Evolutionary conservation across 805 yeast genomes (phyloP).

Genomic region (Hemisphaericaspora nanyangensis): DNA sequence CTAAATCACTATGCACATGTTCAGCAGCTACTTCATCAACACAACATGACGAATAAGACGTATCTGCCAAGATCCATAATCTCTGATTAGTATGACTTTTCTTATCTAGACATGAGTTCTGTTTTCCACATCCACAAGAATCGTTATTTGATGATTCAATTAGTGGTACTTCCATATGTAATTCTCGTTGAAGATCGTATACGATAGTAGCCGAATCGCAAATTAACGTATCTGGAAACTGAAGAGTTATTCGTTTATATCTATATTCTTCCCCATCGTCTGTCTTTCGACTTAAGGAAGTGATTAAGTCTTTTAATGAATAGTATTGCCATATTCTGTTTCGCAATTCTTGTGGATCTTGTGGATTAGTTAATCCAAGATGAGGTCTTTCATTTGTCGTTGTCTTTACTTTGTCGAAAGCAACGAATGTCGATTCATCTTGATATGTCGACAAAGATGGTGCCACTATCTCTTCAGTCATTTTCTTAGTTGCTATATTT

Average conservation of each 20-base stretch:
- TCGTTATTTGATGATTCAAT: background rate
- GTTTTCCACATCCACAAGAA: background rate
- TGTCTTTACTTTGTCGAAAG: slow-evolving; percentile 41
- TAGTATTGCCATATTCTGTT: slow-evolving; percentile 49
- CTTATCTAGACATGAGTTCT: slow-evolving; percentile 8
- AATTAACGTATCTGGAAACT: slow-evolving; percentile 82
- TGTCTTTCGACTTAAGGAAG: slow-evolving; percentile 30
- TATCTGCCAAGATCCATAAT: slow-evolving; percentile 83
- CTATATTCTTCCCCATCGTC: slow-evolving; percentile 18
- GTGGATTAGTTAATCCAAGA: slow-evolving; percentile 15
- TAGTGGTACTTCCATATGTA: slow-evolving; percentile 11
- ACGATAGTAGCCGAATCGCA: slow-evolving; percentile 74
- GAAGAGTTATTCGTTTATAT: slow-evolving; percentile 65
- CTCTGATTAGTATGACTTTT: slow-evolving; percentile 1
- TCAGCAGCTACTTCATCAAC: slow-evolving; percentile 96
- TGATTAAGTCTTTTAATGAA: slow-evolving; percentile 45
- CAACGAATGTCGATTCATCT: slow-evolving; percentile 54
- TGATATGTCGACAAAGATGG: slow-evolving; percentile 76
- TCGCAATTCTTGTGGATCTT: slow-evolving; percentile 21
- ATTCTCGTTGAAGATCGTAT: slow-evolving; percentile 45
- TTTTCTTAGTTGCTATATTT: background rate
- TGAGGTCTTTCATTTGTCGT: slow-evolving; percentile 19
- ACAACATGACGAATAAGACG: slow-evolving; percentile 93
- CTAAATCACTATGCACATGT: slow-evolving; percentile 80
- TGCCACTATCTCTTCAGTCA: slow-evolving; percentile 32